Conservation (phyloP, 148 eudicot genomes). For the Vaccinium myrtillus region DNA sequence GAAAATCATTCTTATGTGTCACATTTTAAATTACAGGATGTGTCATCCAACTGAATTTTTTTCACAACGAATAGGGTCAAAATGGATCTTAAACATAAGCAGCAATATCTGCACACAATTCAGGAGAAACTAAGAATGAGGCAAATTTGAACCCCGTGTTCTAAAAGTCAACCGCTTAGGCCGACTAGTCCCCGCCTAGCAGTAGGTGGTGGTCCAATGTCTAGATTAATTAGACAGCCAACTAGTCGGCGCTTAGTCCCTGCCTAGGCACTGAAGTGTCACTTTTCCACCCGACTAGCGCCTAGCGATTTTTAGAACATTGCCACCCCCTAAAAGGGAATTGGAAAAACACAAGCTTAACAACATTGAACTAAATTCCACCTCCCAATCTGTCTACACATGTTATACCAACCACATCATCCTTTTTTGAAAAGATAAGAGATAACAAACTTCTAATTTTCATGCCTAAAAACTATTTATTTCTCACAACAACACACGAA, state of each 20-base stretch:
- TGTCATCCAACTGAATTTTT: background rate
- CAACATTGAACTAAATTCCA: background rate
- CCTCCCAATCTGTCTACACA: background rate
- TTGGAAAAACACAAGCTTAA: background rate
- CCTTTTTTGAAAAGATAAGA: background rate
- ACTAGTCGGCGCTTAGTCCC: no score
- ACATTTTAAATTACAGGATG: background rate
- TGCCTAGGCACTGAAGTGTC: no score
- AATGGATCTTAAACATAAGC: background rate
- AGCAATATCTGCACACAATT: no score
- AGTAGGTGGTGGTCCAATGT: no score
- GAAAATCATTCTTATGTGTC: background rate
- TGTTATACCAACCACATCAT: background rate
- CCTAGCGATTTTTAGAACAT: no score
- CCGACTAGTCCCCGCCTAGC: no score
- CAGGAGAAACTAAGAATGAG: background rate
- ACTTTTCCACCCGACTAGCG: no score
- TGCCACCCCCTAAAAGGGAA: background rate
- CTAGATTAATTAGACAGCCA: no score
- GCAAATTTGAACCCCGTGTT: background rate
- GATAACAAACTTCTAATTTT: background rate
- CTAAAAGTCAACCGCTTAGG: no score
- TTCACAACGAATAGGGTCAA: background rate
- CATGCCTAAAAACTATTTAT: background rate
- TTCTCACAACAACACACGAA: background rate